These are phyloP conservation scores for Yarrowia alimentaria DNA, from an alignment of 805 yeast genomes.

Conservation along the genomic window DNA sequence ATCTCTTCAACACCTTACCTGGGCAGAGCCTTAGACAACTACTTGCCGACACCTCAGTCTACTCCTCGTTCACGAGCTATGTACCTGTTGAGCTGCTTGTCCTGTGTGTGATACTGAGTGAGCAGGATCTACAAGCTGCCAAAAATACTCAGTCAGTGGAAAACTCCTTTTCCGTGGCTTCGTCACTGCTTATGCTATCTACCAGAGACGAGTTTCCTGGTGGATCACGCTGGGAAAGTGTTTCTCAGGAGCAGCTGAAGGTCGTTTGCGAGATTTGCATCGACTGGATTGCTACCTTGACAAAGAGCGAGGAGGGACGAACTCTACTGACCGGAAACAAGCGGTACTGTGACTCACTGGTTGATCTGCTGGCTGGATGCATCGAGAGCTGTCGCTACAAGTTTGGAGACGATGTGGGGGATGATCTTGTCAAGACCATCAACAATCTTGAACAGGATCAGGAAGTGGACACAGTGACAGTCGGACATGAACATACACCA, in stretches of 20 bases:
- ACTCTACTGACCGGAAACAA: conserved; percentile 7
- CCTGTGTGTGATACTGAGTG: conserved; percentile 10
- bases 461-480: no score
- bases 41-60: background rate
- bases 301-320: background rate
- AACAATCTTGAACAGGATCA: no score
- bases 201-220: conserved; percentile 7
- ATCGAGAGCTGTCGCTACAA: conserved; percentile 1
- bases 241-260: background rate
- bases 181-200: conserved; percentile 8
- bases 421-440: no score
- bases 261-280: conserved; percentile 8
- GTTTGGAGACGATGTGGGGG: conserved; percentile 8
- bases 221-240: conserved; percentile 2
- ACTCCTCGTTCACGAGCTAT: background rate
- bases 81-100: conserved; percentile 5
- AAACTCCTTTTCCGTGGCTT: background rate
- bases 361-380: conserved; percentile 1
- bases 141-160: no score
- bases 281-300: conserved; percentile 1
- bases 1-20: no score
- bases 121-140: no score
- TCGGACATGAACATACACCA: no score
- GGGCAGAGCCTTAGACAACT: no score
- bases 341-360: conserved; percentile 15